Evolutionary conservation across 2,329 filamentous ascomycete genomes (phyloP).

Genomic region (Penicillium brasilianum): DNA sequence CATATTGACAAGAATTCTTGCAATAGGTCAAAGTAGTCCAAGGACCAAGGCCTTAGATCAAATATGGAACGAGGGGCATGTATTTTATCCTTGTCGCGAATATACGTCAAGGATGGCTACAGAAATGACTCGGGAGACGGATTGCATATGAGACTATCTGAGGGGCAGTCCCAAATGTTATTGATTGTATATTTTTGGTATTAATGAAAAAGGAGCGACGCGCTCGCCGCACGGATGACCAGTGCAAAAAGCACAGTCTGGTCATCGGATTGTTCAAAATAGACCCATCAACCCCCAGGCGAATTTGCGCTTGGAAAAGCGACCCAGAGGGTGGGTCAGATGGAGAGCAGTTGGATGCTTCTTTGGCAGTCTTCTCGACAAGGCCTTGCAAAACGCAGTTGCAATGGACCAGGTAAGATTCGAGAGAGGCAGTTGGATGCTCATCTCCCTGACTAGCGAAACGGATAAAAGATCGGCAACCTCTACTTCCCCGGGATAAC

Average conservation of each 20-base stretch:
- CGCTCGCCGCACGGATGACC: slow-evolving; percentile 16
- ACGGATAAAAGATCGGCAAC: slow-evolving; percentile 43
- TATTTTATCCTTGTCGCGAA: too few species aligned
- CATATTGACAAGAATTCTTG: too few species aligned
- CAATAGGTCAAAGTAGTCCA: too few species aligned
- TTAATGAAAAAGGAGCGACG: slow-evolving; percentile 10
- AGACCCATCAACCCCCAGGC: slow-evolving; percentile 32
- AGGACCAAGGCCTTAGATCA: neutral
- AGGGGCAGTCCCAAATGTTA: neutral
- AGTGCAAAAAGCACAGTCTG: slow-evolving; percentile 1
- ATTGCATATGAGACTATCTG: neutral
- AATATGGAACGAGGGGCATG: too few species aligned
- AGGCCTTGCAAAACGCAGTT: slow-evolving; percentile 10
- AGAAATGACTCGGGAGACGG: neutral
- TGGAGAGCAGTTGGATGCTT: slow-evolving; percentile 53
- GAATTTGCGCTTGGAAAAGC: slow-evolving; percentile 15
- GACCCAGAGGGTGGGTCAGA: slow-evolving; percentile 39
- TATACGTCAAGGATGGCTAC: neutral
- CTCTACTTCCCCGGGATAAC: slow-evolving; percentile 38
- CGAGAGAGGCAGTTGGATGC: slow-evolving; percentile 50
- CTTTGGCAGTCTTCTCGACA: slow-evolving; percentile 45
- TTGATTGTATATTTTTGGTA: neutral
- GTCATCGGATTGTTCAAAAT: slow-evolving; percentile 20
- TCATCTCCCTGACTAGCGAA: slow-evolving; percentile 47
- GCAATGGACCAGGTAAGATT: slow-evolving; percentile 31